Conservation (phyloP, 768 basidiomycete genomes). For the Cystobasidium ongulense region DNA sequence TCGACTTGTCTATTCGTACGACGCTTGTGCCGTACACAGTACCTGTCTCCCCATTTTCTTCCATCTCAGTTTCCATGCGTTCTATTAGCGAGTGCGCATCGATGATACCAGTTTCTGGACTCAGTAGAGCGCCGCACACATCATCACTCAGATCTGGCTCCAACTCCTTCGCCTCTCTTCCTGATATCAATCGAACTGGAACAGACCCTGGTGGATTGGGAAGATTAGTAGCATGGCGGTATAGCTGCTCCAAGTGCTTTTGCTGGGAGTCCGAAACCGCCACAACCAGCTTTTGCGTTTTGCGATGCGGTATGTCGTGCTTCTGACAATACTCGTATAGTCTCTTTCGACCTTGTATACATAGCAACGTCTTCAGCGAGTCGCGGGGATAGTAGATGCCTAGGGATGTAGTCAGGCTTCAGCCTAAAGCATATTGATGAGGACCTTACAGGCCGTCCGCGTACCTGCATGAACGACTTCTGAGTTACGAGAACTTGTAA, state of each 20-base stretch:
- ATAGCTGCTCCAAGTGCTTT: constrained; percentile 62
- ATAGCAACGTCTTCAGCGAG: constrained; percentile 77
- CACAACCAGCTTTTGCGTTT: constrained; percentile 83
- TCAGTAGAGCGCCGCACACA: constrained; percentile 67
- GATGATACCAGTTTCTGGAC: constrained; percentile 79
- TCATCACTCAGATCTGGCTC: constrained; percentile 73
- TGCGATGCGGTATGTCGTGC: constrained; percentile 59
- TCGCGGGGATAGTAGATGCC: constrained; percentile 50
- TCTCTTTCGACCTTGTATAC: constrained; percentile 73
- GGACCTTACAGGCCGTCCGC: not conserved
- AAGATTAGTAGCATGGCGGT: constrained; percentile 56
- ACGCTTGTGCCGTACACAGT: constrained; percentile 71
- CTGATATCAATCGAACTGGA: constrained; percentile 61
- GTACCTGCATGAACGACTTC: constrained; percentile 87
- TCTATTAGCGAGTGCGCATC: constrained; percentile 78
- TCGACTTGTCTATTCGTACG: constrained; percentile 64
- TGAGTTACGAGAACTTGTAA: constrained; percentile 57
- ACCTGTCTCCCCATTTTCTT: constrained; percentile 59
- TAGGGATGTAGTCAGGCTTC: not conserved
- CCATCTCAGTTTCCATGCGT: constrained; percentile 67
- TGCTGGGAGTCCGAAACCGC: constrained; percentile 58
- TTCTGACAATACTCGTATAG: constrained; percentile 67
- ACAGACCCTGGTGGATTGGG: constrained; percentile 46
- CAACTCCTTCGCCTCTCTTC: constrained; percentile 59
- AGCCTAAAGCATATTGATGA: too few species aligned